Base-by-base conservation (phyloP, 2,329 filamentous ascomycete genomes). In the Ophiostoma tasmaniense region DNA sequence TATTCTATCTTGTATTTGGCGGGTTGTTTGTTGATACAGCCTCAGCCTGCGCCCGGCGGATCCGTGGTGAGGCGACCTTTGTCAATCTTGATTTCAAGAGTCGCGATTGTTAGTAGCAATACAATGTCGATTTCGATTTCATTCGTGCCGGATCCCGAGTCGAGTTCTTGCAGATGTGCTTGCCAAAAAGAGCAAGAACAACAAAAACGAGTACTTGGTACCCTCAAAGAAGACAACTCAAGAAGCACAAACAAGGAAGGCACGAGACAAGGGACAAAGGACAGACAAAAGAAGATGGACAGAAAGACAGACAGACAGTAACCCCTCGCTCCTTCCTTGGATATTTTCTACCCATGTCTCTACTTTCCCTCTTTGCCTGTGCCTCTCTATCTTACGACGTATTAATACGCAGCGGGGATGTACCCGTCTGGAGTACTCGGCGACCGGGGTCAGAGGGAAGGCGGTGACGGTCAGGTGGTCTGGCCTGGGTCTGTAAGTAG, bases 21-120 rank as follows among this genome's bases (percentile, higher is more conserved):
- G 35, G 33, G 14, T 17, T 8, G 35, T 65, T n/a, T 28, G 28
- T 37, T 22, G 20, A 64, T 64, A 22, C 33, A 64, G 61, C 64
- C 64, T 39, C 64, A 65, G 64, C 64, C 22, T 45, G 64, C 64
- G 64, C 37, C 64, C 64, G 64, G 64, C 64, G 64, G 37, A 65
- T 65, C 64, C 64, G 64, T 20, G 28, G 33, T 64, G 33, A n/a
- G 59, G 55, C 55, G 55, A 61, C 55, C 28, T 45, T n/a, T n/a
- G 50, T 25, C 25, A 17, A 61, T 61, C 30, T 64, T 35, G 61
- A 25, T 55, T 55, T 55, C 20, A 42, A 3, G 42, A 45, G 7
- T 45, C 17, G 33, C 8, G 33, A 33, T 33, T 33, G 33, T 33
- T 33, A 6, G 33, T 33, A 33, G 8, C 8, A 5, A 33, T 33